Conservation (phyloP, 2,329 filamentous ascomycete species). For the Monilinia aucupariae region DNA sequence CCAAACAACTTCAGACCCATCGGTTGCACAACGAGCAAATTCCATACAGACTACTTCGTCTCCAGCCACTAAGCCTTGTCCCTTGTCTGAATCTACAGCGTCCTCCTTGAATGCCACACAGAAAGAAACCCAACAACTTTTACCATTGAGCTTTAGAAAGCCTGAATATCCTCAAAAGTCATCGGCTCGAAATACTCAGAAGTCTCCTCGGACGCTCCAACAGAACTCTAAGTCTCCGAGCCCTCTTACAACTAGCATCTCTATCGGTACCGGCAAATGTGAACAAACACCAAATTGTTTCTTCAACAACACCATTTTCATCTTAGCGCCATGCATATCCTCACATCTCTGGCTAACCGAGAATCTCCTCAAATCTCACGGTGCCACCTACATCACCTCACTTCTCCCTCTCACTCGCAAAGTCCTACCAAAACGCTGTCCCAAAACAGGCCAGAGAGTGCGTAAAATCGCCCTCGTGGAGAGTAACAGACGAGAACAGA, state of each 20-base stretch:
- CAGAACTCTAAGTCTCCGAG: background rate
- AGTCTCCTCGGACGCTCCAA: background rate
- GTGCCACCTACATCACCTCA: slow-evolving; percentile 21
- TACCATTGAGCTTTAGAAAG: background rate
- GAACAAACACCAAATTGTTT: slow-evolving; percentile 18
- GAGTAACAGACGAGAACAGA: slow-evolving; percentile 30
- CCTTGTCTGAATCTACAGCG: background rate
- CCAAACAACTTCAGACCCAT: background rate
- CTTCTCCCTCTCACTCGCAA: slow-evolving; percentile 18
- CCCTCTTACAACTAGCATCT: background rate
- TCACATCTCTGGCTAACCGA: slow-evolving; percentile 21
- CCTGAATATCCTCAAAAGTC: background rate
- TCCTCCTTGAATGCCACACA: background rate
- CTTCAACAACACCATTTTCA: slow-evolving; percentile 25
- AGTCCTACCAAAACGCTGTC: slow-evolving; percentile 20
- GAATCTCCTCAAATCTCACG: slow-evolving; percentile 26
- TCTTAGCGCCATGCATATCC: slow-evolving; percentile 29
- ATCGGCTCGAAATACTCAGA: background rate
- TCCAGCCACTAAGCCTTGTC: background rate
- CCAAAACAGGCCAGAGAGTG: slow-evolving; percentile 22
- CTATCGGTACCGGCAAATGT: slow-evolving; percentile 21
- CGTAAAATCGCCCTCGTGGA: slow-evolving; percentile 37
- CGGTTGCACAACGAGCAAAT: background rate
- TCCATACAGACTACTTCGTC: background rate
- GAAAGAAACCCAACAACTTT: background rate